Percentiles rank a stretch among this genome's conserved stretches.
phyloP scores from a whole-genome alignment of 1,139 yeast genomes.

The Tardiomyces depauwii region DNA sequence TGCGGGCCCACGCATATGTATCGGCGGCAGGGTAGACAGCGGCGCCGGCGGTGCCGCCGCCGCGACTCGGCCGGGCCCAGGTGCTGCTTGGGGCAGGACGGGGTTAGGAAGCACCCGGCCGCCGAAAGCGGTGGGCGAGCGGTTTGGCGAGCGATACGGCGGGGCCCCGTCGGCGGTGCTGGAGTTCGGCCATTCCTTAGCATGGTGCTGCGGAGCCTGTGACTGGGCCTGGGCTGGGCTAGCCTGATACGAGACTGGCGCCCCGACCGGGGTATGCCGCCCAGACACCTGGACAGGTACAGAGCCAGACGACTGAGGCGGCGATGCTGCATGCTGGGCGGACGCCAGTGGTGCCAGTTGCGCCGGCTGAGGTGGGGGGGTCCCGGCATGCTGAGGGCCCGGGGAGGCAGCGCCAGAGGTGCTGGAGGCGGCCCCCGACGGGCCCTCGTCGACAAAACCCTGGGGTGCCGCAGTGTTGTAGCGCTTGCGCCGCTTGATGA shows the following conservation, averaged over 20 bases:
- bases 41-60: neutral
- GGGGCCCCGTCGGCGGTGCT: neutral
- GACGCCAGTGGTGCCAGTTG: too few relatives aligned
- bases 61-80: neutral
- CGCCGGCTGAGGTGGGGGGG: too few relatives aligned
- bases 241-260: too few relatives aligned
- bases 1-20: neutral
- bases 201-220: too few relatives aligned
- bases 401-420: neutral
- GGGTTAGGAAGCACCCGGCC: neutral
- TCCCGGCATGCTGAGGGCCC: too few relatives aligned
- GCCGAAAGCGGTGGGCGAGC: neutral
- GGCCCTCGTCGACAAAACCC: neutral
- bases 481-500: conserved; percentile 66
- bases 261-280: too few relatives aligned
- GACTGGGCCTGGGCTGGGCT: too few relatives aligned
- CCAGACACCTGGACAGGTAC: too few relatives aligned
- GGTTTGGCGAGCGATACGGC: neutral
- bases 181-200: neutral
- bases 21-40: neutral
- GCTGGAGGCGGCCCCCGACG: too few relatives aligned
- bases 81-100: neutral
- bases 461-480: conserved; percentile 2
- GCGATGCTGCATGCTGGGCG: too few relatives aligned
- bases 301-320: too few relatives aligned